Conservation (phyloP, 2,329 filamentous ascomycete genomes). For the Colletotrichum tropicicola region DNA sequence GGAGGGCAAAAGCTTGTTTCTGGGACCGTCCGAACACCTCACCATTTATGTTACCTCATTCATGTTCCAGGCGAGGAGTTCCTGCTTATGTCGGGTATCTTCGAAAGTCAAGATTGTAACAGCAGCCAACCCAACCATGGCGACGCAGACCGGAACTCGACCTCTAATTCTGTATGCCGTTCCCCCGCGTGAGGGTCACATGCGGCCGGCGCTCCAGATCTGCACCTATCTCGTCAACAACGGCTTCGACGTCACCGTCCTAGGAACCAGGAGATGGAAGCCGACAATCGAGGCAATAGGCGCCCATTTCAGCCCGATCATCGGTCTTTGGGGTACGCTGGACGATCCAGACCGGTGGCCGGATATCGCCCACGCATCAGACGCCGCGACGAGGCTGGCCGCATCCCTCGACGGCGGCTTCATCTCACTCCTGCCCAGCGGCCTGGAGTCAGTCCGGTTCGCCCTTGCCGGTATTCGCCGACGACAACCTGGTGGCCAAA, state of each 20-base stretch:
- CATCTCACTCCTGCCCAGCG: slow-evolving; percentile 3
- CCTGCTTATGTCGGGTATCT: no score
- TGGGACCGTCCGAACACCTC: not conserved
- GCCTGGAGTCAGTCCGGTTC: slow-evolving; percentile 3
- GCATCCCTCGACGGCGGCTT: slow-evolving; percentile 13
- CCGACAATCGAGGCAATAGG: not conserved
- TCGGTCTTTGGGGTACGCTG: slow-evolving; percentile 13
- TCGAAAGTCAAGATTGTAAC: no score
- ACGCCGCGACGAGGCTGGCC: not conserved
- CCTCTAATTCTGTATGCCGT: not conserved
- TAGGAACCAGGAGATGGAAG: slow-evolving; percentile 8
- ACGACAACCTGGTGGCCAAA: not conserved
- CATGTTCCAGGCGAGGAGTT: not conserved
- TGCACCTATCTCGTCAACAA: not conserved
- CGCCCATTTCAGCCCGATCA: slow-evolving; percentile 10
- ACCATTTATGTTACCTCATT: not conserved
- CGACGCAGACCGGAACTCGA: not conserved
- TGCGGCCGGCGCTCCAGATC: slow-evolving; percentile 20
- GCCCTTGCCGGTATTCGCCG: slow-evolving; percentile 3
- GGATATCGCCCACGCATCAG: not conserved
- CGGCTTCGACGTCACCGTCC: slow-evolving; percentile 5
- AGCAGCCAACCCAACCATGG: not conserved
- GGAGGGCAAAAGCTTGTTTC: not conserved
- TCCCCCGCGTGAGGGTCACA: slow-evolving; percentile 12
- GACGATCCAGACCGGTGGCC: slow-evolving; percentile 16